phyloP scores from a whole-genome alignment of 2,329 filamentous ascomycete genomes.

The Aspergillus awamori region DNA sequence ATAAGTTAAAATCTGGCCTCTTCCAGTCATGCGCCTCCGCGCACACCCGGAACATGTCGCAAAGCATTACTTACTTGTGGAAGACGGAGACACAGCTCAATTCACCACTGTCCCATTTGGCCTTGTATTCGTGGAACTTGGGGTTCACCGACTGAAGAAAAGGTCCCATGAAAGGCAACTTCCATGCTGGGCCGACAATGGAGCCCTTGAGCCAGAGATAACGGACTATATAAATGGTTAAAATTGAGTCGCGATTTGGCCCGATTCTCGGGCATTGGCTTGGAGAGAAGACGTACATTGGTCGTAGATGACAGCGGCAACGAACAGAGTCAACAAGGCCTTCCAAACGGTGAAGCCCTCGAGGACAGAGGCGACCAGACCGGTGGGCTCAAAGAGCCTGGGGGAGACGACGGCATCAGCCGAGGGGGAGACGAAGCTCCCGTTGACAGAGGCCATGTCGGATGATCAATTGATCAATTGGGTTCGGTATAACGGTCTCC shows the following conservation, averaged over 20 bases:
- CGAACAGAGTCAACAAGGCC: slow-evolving; percentile 69
- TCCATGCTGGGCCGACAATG: slow-evolving; percentile 74
- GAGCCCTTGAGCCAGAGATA: slow-evolving; percentile 75
- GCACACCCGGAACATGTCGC: not conserved
- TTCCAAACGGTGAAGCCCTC: slow-evolving; percentile 66
- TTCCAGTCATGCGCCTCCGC: not conserved
- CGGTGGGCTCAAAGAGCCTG: slow-evolving; percentile 51
- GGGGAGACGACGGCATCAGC: slow-evolving; percentile 64
- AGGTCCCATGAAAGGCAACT: slow-evolving; percentile 88
- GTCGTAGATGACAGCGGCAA: slow-evolving; percentile 78
- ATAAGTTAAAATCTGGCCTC: not conserved
- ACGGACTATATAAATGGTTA: slow-evolving; percentile 58
- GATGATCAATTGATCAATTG: slow-evolving; percentile 18
- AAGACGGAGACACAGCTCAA: slow-evolving; percentile 98
- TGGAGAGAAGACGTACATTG: slow-evolving; percentile 67
- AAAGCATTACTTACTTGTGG: slow-evolving; percentile 75
- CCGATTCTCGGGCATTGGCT: not conserved
- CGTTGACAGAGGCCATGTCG: slow-evolving; percentile 58
- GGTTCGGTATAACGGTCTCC: slow-evolving; percentile 21
- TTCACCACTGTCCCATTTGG: slow-evolving; percentile 87
- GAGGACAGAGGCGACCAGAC: slow-evolving; percentile 58
- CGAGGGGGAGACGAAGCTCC: slow-evolving; percentile 70
- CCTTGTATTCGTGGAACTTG: slow-evolving; percentile 86
- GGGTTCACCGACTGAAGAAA: slow-evolving; percentile 92
- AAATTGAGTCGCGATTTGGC: not conserved